These are phyloP conservation scores for Penicillium sclerotiorum DNA, from an alignment of 2,329 filamentous ascomycete species.

Conservation along the genomic window DNA sequence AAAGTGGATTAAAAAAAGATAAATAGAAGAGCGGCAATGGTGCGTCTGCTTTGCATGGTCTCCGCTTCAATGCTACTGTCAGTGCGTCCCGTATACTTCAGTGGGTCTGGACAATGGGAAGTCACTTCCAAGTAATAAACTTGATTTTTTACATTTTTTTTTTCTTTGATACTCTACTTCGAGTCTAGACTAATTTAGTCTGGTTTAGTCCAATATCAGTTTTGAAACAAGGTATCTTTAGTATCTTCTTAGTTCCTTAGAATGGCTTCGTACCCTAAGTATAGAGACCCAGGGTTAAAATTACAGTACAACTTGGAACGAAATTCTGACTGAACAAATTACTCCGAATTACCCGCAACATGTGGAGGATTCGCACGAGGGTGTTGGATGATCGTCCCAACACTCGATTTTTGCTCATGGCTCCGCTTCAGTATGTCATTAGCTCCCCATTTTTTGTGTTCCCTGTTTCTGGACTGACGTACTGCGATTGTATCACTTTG, in stretches of 20 bases:
- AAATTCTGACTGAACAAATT: too few species aligned
- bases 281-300: too few species aligned
- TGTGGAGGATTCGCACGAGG: slow-evolving; percentile 2
- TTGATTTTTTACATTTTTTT: slow-evolving; percentile 4
- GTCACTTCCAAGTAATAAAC: slow-evolving; percentile 9
- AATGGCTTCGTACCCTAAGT: too few species aligned
- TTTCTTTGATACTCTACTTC: slow-evolving; percentile 2
- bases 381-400: slow-evolving; percentile 2
- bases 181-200: too few species aligned
- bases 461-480: slow-evolving; percentile 26
- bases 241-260: too few species aligned
- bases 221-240: neutral
- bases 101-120: slow-evolving; percentile 11
- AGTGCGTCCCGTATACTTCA: slow-evolving; percentile 25
- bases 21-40: slow-evolving; percentile 21
- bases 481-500: slow-evolving; percentile 18
- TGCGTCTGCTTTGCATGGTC: slow-evolving; percentile 24
- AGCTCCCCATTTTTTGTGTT: slow-evolving; percentile 14
- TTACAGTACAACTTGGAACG: too few species aligned
- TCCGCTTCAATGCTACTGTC: slow-evolving; percentile 24
- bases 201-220: neutral
- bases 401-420: slow-evolving; percentile 1
- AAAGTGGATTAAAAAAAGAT: neutral
- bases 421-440: slow-evolving; percentile 2
- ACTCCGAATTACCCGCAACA: slow-evolving; percentile 5